phyloP scores from a whole-genome alignment of 1,284 basidiomycete genomes.

The Tilletia indica region DNA sequence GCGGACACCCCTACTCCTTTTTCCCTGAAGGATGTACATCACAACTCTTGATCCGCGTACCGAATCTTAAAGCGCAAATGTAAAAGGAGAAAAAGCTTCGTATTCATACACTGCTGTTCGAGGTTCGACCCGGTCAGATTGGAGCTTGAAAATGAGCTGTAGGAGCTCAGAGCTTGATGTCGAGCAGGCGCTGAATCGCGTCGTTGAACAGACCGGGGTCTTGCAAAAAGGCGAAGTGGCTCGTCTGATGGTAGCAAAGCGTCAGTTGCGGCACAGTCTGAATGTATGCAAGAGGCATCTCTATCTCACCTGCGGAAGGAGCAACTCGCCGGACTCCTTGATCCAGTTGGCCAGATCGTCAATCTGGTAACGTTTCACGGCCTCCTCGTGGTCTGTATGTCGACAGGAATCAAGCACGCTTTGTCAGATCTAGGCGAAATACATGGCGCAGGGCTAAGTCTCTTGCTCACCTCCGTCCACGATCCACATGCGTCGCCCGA shows the following conservation, averaged over 20 bases:
- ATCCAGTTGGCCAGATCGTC: slow-evolving; percentile 15
- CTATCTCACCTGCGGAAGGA: slow-evolving; percentile 5
- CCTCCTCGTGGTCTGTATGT: slow-evolving; percentile 16
- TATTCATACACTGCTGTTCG: too few species aligned
- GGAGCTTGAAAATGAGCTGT: too few species aligned
- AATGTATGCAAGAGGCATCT: not conserved
- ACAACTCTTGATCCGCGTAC: too few species aligned
- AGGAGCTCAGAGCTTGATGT: not conserved
- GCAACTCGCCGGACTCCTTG: slow-evolving; percentile 4
- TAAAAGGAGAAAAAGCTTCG: too few species aligned
- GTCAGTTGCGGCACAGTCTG: too few species aligned
- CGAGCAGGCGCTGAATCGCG: slow-evolving; percentile 8
- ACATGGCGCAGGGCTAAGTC: too few species aligned
- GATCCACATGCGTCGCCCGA: slow-evolving; percentile 16
- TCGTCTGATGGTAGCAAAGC: not conserved
- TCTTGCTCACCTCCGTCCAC: slow-evolving; percentile 9
- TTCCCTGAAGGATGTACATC: too few species aligned
- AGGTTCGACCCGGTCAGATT: too few species aligned
- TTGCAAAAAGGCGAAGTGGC: slow-evolving; percentile 17
- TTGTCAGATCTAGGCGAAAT: too few species aligned
- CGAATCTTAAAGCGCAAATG: too few species aligned
- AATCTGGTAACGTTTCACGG: slow-evolving; percentile 12
- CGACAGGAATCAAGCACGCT: too few species aligned
- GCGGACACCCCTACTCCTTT: too few species aligned
- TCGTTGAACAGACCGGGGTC: slow-evolving; percentile 7